Evolutionary conservation across 768 basidiomycete genomes (phyloP), one percentile per base, ranked within the genome.

Genomic region (Serendipita vermifera): DNA sequence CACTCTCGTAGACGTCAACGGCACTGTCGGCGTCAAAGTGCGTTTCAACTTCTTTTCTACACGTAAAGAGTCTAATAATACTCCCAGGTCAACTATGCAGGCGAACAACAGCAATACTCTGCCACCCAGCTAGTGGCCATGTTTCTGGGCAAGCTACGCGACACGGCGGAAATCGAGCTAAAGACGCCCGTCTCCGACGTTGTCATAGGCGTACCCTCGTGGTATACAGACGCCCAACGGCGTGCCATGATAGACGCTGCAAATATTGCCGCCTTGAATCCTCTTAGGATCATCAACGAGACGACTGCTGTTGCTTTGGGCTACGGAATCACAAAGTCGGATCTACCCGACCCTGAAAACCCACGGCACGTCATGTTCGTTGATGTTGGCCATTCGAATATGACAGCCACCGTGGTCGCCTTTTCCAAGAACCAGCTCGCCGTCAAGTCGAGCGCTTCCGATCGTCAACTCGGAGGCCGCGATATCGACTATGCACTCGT

Each of bases 321-420:
- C 54, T 99, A 94, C 72, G 96, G 96, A 62, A 98, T 98, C 77
- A 99, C 94, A 62, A 99, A 99, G 72, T 81, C 86, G 26, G 96
- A 99, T 69, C 82, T 99, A 39, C 96, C 96, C 20, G 82, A 85
- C 13, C 68, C 81, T 32, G 91, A 93, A 59, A 75, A 72, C 61
- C 85, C 93, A 0, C 79, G 84, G 32, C 78, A 96, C 68, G 83
- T 99, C 69, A 86, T 85, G 60, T 97, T 99, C 65, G 81, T 98
- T 64, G 96, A 99, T 64, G 80, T 93, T 58, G 96, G 96, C 51
- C 96, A 98, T 75, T 88, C 90, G 4, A 80, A 81, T 71, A 77
- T 92, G 71, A 85, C 88, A 26, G 87, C 85, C 59, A 68, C 90
- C 63, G 78, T 98, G 66, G 82, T 92, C 55, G 88, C 88, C 17